Conservation (phyloP, 768 basidiomycete species). For the Tylopilus intermedius region DNA sequence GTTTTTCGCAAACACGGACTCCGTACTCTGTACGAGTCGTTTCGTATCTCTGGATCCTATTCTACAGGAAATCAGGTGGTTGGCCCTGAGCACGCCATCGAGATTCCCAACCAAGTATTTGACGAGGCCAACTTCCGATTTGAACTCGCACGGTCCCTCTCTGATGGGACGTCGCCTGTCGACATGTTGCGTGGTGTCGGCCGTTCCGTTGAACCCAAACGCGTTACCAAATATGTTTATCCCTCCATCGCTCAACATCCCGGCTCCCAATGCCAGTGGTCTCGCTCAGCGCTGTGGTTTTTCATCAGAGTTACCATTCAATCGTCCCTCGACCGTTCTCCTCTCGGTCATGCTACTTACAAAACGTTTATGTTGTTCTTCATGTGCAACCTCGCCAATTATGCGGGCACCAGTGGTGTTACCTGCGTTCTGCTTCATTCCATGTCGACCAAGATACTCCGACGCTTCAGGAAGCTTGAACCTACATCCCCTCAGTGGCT, state of each 20-base stretch:
- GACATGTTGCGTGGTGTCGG: neutral
- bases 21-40: neutral
- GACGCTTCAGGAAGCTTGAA: neutral
- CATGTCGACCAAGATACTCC: neutral
- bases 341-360: neutral
- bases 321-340: neutral
- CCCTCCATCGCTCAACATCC: too few species aligned
- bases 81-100: neutral
- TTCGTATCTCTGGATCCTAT: neutral
- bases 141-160: neutral
- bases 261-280: neutral
- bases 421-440: neutral
- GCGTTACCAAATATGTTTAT: neutral
- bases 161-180: too few species aligned
- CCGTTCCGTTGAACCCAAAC: neutral
- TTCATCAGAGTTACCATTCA: neutral
- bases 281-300: neutral
- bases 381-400: neutral
- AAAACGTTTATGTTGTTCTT: neutral
- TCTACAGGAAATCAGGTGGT: neutral
- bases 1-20: neutral
- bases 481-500: neutral
- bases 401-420: too few species aligned
- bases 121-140: neutral
- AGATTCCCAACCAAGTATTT: neutral